Base-by-base conservation (phyloP, 331 rosid genomes). In the Telfairia occidentalis region DNA sequence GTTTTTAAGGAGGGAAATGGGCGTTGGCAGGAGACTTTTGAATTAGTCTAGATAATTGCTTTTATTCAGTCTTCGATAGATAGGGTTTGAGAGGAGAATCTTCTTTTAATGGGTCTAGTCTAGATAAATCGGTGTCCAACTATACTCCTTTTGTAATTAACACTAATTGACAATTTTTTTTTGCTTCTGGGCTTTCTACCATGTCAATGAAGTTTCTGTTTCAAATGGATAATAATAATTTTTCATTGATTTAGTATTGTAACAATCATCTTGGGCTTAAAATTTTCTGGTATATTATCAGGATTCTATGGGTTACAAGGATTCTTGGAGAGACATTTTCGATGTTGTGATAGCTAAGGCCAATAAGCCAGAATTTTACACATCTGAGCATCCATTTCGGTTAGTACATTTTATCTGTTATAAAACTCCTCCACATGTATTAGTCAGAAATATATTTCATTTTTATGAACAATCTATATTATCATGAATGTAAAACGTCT, bases 351-450 rank as follows among this genome's bases (percentile, higher is more conserved):
- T 94, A 76, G 96, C 97, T 52, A 84, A 89, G 84, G 98, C 98
- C 60, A 88, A 91, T 65, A 94, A 94, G 84, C 97, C 98, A 59
- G 86, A 79, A 50, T 94, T 94, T 85, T 91, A 94, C 86, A 91
- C 90, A 43, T 91, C 95, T 15, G 97, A 94, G 81, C 98, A 91
- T 85, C 98, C 96, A 8, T 94, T 94, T 83, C 97, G 97, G 98
- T 94, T 50, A 78, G 91, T 81, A 82, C 76, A 84, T 79, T 73
- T 9, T 35, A 32, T 35, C 77, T 77, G 19, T 57, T 43, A 12
- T 58, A 45, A 32, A 49, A 43, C 76, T 71, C 67, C 60, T 53
- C 4, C 11, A 5, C 35, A 2, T 70, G 16, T 64, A 45, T 50
- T 35, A 55, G 18, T 81, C 48, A 49, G 66, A 75, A 53, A 72